Evolutionary conservation across 2,329 filamentous ascomycete genomes (phyloP), one percentile per base, ranked within the genome.

Genomic region (Paecilomyces formosus): DNA sequence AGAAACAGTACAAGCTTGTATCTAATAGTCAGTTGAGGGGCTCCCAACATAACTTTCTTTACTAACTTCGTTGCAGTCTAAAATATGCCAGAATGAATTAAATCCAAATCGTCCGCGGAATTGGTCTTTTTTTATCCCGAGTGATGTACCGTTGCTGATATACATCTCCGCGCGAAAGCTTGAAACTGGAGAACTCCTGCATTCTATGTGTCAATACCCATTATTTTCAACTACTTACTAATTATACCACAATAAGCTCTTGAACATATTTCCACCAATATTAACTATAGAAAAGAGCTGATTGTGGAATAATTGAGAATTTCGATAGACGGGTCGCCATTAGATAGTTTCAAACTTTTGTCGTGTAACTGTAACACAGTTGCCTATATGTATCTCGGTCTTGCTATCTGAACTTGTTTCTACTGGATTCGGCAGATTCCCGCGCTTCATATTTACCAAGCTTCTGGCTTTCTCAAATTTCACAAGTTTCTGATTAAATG

Each of bases 41-140:
- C 1, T 1, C 12, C 12, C 12, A n/a, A 22, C 7, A 28, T 21
- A 1, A 11, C 13, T 22, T 52, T 7, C 12, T 28, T 8, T n/a
- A 54, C 54, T 59, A 22, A 31, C 28, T 45, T 31, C 26, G 9
- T 13, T 7, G 21, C 35, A 78, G 75, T 74, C 78, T 6, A 80
- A 80, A 63, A 72, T 81, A 3, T 80, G 77, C 60, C 79, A 81
- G 58, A 79, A 80, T 55, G 77, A 81, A 59, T 68, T 81, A 3
- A 79, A 79, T 55, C 76, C 77, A 5, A 77, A 80, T 58, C 68
- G 76, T 78, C 54, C 62, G 74, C 67, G 7, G 9, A 1, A n/a
- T 13, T 13, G 6, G 2, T 4, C 15, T 18, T 0, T 26, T 13
- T 24, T 24, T 2, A 2, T 30, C 15, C 33, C 18, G 28, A 30